These are phyloP conservation scores for Euryodendron excelsum DNA, from an alignment of 148 eudicot genomes.

Conservation along the genomic window DNA sequence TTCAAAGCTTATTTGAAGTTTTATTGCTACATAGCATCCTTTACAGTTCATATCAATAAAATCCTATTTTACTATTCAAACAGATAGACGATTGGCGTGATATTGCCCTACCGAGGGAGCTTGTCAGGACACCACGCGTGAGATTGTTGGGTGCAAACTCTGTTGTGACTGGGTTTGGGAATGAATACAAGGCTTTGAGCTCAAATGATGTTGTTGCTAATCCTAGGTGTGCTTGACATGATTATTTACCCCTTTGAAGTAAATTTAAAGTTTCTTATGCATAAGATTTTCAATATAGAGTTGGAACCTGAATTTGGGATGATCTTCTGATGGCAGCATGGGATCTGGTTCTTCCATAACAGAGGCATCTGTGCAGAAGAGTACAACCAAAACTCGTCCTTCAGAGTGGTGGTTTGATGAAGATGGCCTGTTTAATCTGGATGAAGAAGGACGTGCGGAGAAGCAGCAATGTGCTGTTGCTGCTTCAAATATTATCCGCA, in stretches of 20 bases:
- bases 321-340: conserved; percentile 37
- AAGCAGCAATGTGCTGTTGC: conserved; percentile 97
- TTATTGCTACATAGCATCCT: background rate
- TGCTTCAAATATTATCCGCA: conserved; percentile 90
- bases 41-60: background rate
- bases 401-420: conserved; percentile 94
- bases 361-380: conserved; percentile 56
- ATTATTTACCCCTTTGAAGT: background rate
- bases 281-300: background rate
- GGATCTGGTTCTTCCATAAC: conserved; percentile 49
- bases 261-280: background rate
- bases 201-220: conserved; percentile 39
- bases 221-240: conserved; percentile 42
- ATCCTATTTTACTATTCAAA: conserved; percentile 10
- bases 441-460: conserved; percentile 90
- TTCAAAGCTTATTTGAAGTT: background rate
- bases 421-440: conserved; percentile 89
- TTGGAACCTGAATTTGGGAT: conserved; percentile 19
- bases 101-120: conserved; percentile 76
- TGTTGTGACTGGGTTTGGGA: conserved; percentile 85
- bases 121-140: conserved; percentile 59
- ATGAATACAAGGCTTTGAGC: conserved; percentile 62
- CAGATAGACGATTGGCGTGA: conserved; percentile 99
- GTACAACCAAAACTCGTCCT: conserved; percentile 40
- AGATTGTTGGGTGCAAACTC: conserved; percentile 77